These are phyloP conservation scores for Globisporangium nunn DNA, from an alignment of 352 stramenopile genomes.

Conservation along the genomic window DNA sequence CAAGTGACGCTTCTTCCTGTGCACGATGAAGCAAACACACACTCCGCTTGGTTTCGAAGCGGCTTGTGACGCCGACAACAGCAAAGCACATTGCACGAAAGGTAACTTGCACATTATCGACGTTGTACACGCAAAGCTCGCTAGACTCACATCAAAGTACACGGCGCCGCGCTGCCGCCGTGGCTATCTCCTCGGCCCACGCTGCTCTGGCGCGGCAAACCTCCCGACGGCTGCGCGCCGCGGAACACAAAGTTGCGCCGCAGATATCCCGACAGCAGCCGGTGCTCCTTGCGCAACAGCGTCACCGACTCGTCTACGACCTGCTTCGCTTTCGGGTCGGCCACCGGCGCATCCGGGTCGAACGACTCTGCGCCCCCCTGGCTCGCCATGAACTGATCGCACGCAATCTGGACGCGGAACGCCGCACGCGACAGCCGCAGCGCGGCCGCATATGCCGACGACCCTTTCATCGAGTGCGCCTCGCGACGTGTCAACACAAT, in stretches of 20 bases:
- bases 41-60: too few relatives aligned
- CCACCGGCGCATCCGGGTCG: slow-evolving; percentile 10
- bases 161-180: slow-evolving; percentile 6
- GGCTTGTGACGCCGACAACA: too few relatives aligned
- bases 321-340: slow-evolving; percentile 20
- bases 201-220: slow-evolving; percentile 8
- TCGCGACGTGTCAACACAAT: slow-evolving; percentile 49
- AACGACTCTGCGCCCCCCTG: slow-evolving; percentile 21
- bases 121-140: neutral
- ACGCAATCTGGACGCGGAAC: slow-evolving; percentile 73
- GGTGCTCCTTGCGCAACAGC: slow-evolving; percentile 56
- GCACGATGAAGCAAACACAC: too few relatives aligned
- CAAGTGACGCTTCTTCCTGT: too few relatives aligned
- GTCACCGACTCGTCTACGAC: slow-evolving; percentile 32
- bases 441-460: slow-evolving; percentile 70
- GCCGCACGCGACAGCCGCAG: slow-evolving; percentile 73
- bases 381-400: slow-evolving; percentile 49
- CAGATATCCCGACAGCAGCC: slow-evolving; percentile 62
- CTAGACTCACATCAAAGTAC: slow-evolving; percentile 12
- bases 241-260: slow-evolving; percentile 78
- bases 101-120: too few relatives aligned
- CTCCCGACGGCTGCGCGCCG: slow-evolving; percentile 6
- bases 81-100: too few relatives aligned
- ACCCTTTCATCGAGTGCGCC: slow-evolving; percentile 77
- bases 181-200: slow-evolving; percentile 10